phyloP scores from a whole-genome alignment of 1,284 basidiomycete species.

The Bondarzewia mesenterica region DNA sequence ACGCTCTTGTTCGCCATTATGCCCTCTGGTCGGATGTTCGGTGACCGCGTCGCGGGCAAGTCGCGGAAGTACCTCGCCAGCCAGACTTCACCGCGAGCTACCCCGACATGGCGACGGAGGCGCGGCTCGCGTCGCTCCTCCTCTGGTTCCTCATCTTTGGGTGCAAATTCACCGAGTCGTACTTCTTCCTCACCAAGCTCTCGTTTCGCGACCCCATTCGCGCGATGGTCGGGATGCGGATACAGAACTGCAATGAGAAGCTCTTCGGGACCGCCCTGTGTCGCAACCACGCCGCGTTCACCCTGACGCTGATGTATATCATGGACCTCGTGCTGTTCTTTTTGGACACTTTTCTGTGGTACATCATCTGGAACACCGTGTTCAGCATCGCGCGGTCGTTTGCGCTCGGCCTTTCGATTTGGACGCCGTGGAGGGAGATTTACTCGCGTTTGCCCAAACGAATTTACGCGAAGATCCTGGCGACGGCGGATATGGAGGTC shows the following conservation, averaged over 20 bases:
- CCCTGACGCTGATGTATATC: constrained; percentile 91
- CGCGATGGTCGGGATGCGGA: constrained; percentile 91
- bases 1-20: constrained; percentile 81
- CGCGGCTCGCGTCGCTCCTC: constrained; percentile 65
- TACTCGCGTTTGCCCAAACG: constrained; percentile 89
- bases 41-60: constrained; percentile 90
- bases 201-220: constrained; percentile 88
- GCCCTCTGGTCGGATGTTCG: constrained; percentile 92
- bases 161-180: constrained; percentile 91
- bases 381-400: constrained; percentile 90
- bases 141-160: constrained; percentile 89
- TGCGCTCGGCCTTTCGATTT: constrained; percentile 84
- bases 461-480: constrained; percentile 89
- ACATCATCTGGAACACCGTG: constrained; percentile 95
- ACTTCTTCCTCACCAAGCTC: constrained; percentile 86
- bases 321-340: constrained; percentile 95
- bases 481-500: constrained; percentile 88
- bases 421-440: constrained; percentile 97
- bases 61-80: constrained; percentile 90
- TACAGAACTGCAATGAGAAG: constrained; percentile 80
- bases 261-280: constrained; percentile 79
- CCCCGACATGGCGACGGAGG: constrained; percentile 52
- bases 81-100: constrained; percentile 97
- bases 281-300: constrained; percentile 85
- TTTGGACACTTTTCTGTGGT: constrained; percentile 97